Evolutionary conservation across 768 basidiomycete species (phyloP), one percentile per base, ranked within the genome.

Genomic region (Holtermanniella nyarrowii): DNA sequence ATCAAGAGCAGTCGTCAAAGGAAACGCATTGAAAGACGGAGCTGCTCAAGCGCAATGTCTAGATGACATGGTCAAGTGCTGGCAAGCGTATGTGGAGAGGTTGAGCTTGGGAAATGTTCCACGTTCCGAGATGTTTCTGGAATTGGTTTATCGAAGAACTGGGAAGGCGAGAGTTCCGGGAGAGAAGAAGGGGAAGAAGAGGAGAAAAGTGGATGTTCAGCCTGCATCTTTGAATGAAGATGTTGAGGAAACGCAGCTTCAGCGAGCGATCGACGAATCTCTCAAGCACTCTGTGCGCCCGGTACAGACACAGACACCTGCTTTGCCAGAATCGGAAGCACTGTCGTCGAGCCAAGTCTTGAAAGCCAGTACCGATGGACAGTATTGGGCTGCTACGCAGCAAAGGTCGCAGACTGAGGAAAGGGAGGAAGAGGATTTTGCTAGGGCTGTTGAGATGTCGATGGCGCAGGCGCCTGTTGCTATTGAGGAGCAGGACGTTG

Each of bases 121-220:
- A 1, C 42, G 52, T 18, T 66, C 65, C 21, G 69, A 70, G 41
- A 54, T 58, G 23, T 42, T 46, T 16, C 48, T 73, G 2, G 59
- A 63, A 45, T 51, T 73, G 25, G 72, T 73, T 0, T 73, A 73
- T 44, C 56, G 72, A 23, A 50, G 56, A 14, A 60, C 61, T 1
- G 58, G 57, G 0, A 43, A 39, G n/a, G n/a, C n/a, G n/a, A n/a
- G n/a, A n/a, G n/a, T n/a, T n/a, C n/a, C n/a, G n/a, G n/a, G n/a
- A n/a, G n/a, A n/a, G n/a, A n/a, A n/a, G n/a, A n/a, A n/a, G n/a
- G n/a, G 37, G n/a, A 10, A 37, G 40, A 22, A 24, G 14, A 20
- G 26, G 27, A 11, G 24, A 25, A 46, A 22, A 25, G 27, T 42
- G 47, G 45, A 24, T 27, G 42, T 3, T 27, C 26, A 14, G 16